Evolutionary conservation across 106 monocot genomes (phyloP).

Genomic region (Posidonia australis): DNA sequence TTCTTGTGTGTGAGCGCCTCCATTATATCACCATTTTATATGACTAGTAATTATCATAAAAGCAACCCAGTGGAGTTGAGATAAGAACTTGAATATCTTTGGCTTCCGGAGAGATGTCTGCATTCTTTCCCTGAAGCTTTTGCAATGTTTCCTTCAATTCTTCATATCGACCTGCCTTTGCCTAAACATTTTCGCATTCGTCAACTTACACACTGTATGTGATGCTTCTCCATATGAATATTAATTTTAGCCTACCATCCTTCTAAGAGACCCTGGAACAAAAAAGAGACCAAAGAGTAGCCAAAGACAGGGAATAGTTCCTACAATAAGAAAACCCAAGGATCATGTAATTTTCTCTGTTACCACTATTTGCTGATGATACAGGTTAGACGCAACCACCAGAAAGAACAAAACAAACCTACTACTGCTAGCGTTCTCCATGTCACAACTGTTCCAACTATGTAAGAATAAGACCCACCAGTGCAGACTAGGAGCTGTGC

Average conservation of each 20-base stretch:
- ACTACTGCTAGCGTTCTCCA: constrained; percentile 45
- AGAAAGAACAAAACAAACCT: constrained; percentile 16
- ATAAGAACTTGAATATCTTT: constrained; percentile 43
- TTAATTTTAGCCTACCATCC: constrained; percentile 40
- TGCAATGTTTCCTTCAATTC: constrained; percentile 42
- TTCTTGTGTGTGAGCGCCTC: no score
- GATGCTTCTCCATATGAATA: neutral
- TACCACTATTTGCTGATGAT: neutral
- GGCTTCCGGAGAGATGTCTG: constrained; percentile 51
- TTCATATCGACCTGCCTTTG: constrained; percentile 39
- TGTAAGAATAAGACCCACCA: constrained; percentile 34
- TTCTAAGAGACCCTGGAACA: constrained; percentile 81
- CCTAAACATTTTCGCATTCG: constrained; percentile 13
- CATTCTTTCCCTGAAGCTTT: constrained; percentile 46
- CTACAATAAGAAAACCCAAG: constrained; percentile 20
- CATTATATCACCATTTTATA: no score
- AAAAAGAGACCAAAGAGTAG: constrained; percentile 49
- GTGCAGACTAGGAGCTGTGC: constrained; percentile 48
- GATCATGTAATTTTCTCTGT: neutral
- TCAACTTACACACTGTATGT: neutral
- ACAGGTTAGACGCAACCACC: no score
- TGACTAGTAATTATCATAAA: no score
- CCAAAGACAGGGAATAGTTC: constrained; percentile 42
- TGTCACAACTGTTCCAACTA: constrained; percentile 46
- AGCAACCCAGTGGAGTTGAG: no score